Evolutionary conservation across 2,329 filamentous ascomycete species (phyloP), one percentile per base, ranked within the genome.

Genomic region (Waltergamsia citrina): DNA sequence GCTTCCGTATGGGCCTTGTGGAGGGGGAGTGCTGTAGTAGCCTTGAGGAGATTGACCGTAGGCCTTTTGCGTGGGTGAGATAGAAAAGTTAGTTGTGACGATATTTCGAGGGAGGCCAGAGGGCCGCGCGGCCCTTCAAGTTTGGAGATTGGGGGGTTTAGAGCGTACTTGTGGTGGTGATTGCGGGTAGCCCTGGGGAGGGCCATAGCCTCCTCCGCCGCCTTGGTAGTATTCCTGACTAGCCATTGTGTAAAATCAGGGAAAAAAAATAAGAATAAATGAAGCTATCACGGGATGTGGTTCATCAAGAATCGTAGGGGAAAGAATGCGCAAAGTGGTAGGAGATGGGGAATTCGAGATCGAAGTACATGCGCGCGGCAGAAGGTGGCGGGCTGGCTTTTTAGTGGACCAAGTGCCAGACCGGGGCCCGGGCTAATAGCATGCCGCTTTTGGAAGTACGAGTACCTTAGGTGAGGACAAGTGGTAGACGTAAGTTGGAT

Each of bases 201-300:
- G 42, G 23, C 32, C 32, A 34, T 46, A 45, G 30, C 48, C 40
- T 38, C 43, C 45, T 17, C 46, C 49, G 24, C 52, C 51, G 33
- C 51, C 48, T 38, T 54, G 46, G 47, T 63, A 63, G 51, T 63
- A 63, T 22, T 63, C 59, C 40, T 62, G 51, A 46, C 49, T 57
- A 32, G 60, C 56, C 60, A 63, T 63, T 36, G 32, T 22, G 20
- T 15, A 12, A 23, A 21, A 12, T 17, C 17, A 7, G 7, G 18
- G 17, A 32, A 18, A 6, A 22, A 9, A 31, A 3, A n/a, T 24
- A 8, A 8, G 7, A 10, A 7, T 28, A 7, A 15, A 15, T 7
- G 26, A 28, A 28, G 26, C n/a, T n/a, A n/a, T n/a, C n/a, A n/a
- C n/a, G n/a, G n/a, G n/a, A 15, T 28, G 26, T 28, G 8, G 14